A percentile compares a stretch with the other conserved stretches of the same genome.
phyloP scores from a whole-genome alignment of 2,329 filamentous ascomycete species.

The Pseudocercospora pini-densiflorae region DNA sequence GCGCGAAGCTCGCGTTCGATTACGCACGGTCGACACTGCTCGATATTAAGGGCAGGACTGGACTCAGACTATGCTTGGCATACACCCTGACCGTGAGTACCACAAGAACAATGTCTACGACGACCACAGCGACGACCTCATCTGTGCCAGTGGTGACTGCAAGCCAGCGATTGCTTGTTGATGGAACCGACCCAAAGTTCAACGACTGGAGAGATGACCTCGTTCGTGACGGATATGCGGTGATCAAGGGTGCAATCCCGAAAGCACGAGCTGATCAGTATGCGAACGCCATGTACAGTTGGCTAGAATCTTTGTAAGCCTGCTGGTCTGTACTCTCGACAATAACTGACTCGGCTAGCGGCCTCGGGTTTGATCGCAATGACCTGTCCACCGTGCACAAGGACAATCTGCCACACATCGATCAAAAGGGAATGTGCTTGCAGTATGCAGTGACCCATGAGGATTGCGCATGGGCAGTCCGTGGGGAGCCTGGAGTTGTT shows the following conservation, averaged over 20 bases:
- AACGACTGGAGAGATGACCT: conserved; percentile 44
- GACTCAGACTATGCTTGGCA: no score
- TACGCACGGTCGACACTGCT: no score
- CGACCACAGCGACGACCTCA: conserved; percentile 24
- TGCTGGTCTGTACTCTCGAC: conserved; percentile 24
- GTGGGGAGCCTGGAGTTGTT: conserved; percentile 54
- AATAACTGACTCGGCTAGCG: conserved; percentile 31
- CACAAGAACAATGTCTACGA: conserved; percentile 21
- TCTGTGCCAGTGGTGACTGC: conserved; percentile 12
- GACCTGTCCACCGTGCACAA: conserved; percentile 42
- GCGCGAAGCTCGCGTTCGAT: no score
- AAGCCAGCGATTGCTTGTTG: conserved; percentile 21
- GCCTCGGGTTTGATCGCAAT: conserved; percentile 44
- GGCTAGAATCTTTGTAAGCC: conserved; percentile 43
- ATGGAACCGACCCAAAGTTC: conserved; percentile 31
- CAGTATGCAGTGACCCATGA: conserved; percentile 55
- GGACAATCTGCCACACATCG: conserved; percentile 45
- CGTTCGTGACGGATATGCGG: conserved; percentile 48
- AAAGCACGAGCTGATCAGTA: conserved; percentile 46
- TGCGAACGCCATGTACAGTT: conserved; percentile 34
- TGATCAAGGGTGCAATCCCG: conserved; percentile 54
- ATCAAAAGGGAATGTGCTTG: conserved; percentile 56
- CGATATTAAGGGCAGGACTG: no score
- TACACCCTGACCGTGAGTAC: no score
- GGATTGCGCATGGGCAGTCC: conserved; percentile 55